Base-by-base conservation (phyloP, 768 basidiomycete species). In the Mycena galopus region DNA sequence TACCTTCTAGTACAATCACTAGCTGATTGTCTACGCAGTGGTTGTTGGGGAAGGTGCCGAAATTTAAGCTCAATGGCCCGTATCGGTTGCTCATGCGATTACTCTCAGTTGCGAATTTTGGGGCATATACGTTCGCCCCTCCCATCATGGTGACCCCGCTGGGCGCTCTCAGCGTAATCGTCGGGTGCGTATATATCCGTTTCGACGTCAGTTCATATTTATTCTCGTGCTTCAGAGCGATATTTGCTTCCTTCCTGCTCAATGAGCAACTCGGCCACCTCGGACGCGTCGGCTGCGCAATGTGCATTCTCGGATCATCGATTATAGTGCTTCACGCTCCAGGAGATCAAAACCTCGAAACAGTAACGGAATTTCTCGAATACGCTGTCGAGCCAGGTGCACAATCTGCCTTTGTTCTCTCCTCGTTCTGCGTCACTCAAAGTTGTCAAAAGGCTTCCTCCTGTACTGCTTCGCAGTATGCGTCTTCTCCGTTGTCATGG, bases 311-410 rank as follows among this genome's bases (percentile, higher is more conserved):
- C n/a, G n/a, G n/a, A n/a, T n/a, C n/a, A 8, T 84, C 98, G 67
- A 94, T 98, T 77, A 98, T 99, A 73, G 94, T 99, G 56, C 87
- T 99, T 0, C 96, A 99, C 76, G 97, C 97, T 10, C 97, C 97
- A 8, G 95, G 94, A 78, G 97, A 99, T 87, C 96, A 96, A 79
- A 93, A 93, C 23, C 90, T 99, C 14, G 83, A 92, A 77, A 98
- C 96, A 0, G 96, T 99, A 7, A 97, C 99, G 76, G 94, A 99
- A 80, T 95, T 98, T 73, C 82, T 99, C 33, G 86, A 90, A 67
- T 98, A 94, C 82, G 97, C 96, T 29, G 82, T 95, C n/a, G 94
- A 95, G 78, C 96, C 96, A 72, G 94, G 96, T 95, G 74, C 63
- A 89, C 81, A 58, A 3, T 55, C 30, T 33, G 19, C 21, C 6